phyloP scores from a whole-genome alignment of 192 early-diverging fungal species.

The Obelidium mucronatum region DNA sequence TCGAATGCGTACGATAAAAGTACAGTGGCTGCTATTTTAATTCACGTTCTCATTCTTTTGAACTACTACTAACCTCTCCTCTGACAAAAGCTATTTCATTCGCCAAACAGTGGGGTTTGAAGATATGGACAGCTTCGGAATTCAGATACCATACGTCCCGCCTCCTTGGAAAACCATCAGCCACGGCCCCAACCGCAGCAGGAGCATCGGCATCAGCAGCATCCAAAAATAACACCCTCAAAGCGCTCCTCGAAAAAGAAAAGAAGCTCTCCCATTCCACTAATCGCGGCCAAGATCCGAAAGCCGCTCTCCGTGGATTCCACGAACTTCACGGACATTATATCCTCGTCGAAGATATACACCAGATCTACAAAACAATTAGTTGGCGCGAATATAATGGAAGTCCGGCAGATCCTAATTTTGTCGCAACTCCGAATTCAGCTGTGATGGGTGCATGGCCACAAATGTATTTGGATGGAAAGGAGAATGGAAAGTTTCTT shows the following conservation, averaged over 20 bases:
- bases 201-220: background rate
- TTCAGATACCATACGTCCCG: background rate
- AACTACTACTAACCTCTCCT: no score
- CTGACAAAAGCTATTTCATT: no score
- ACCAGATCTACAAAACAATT: background rate
- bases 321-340: background rate
- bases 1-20: no score
- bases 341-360: constrained; percentile 16
- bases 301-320: background rate
- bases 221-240: no score
- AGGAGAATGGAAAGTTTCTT: constrained; percentile 4
- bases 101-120: no score
- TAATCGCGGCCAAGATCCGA: background rate
- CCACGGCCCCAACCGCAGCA: background rate
- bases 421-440: background rate
- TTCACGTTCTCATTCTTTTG: no score
- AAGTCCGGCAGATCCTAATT: background rate
- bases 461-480: constrained; percentile 11
- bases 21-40: no score
- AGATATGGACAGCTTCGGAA: background rate
- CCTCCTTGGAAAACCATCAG: background rate
- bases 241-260: background rate
- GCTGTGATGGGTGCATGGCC: background rate
- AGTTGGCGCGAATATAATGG: background rate
- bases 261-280: background rate